These are phyloP conservation scores for Paramicrosporidium saccamoebae DNA, from an alignment of 371 early-diverging fungal genomes.

Conservation along the genomic window DNA sequence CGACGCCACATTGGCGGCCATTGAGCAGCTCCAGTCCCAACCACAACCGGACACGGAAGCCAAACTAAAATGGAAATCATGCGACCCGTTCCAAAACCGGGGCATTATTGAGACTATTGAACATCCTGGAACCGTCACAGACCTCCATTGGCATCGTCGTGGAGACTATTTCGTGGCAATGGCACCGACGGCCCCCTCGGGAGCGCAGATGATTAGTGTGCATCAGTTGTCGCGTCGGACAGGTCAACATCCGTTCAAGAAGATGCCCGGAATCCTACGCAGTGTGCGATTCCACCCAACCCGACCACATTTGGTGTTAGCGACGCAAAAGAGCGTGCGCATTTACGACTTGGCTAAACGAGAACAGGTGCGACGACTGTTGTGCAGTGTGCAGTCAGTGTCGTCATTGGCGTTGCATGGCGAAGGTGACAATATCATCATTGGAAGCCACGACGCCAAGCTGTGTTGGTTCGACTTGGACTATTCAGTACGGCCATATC, in stretches of 20 bases:
- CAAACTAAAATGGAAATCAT: neutral
- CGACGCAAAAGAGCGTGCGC: conserved; percentile 66
- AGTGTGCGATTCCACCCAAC: conserved; percentile 67
- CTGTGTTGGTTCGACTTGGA: conserved; percentile 89
- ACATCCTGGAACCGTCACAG: neutral
- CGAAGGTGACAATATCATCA: conserved; percentile 59
- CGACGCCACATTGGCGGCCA: conserved; percentile 6
- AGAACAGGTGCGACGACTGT: conserved; percentile 34
- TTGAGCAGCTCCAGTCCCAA: conserved; percentile 6
- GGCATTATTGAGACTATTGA: neutral
- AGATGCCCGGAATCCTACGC: conserved; percentile 48
- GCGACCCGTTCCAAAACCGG: neutral
- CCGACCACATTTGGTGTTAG: conserved; percentile 64
- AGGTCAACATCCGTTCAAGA: conserved; percentile 62
- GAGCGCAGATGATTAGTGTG: conserved; percentile 1
- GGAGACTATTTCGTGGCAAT: conserved; percentile 90
- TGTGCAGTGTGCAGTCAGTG: conserved; percentile 61
- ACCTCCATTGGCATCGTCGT: conserved; percentile 55
- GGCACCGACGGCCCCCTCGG: conserved; percentile 32
- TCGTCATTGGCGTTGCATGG: conserved; percentile 78
- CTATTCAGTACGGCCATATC: conserved; percentile 58
- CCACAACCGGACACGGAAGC: conserved; percentile 3
- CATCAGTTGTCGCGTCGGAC: conserved; percentile 63
- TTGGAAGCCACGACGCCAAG: conserved; percentile 72
- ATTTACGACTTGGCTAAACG: conserved; percentile 70